Evolutionary conservation across 148 eudicot genomes (phyloP).

Genomic region (Vaccinium corymbosum): DNA sequence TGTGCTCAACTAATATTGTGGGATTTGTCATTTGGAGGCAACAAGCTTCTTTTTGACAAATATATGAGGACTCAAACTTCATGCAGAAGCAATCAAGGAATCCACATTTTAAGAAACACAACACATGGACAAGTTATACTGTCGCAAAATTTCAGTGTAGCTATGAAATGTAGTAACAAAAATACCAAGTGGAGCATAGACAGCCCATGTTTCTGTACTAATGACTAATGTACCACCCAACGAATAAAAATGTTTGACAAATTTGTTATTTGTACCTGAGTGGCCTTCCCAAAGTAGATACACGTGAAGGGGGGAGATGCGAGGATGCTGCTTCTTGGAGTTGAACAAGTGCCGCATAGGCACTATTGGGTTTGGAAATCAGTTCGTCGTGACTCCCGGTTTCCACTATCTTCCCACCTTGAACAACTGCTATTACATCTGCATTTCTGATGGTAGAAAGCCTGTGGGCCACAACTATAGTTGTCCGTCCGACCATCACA

Average conservation of each 20-base stretch:
- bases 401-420: conserved; percentile 74
- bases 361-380: conserved; percentile 65
- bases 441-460: conserved; percentile 92
- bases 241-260: not conserved
- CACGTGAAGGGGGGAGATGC: conserved; percentile 45
- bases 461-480: conserved; percentile 88
- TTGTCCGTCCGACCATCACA: conserved; percentile 96
- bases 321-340: conserved; percentile 72
- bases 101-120: not conserved
- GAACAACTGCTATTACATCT: conserved; percentile 84
- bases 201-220: not conserved
- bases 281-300: conserved; percentile 41
- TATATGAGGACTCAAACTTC: not conserved
- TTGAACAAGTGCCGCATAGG: conserved; percentile 73
- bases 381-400: conserved; percentile 93
- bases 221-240: not conserved
- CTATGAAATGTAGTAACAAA: not conserved
- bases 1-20: too few species aligned
- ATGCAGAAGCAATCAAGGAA: not conserved
- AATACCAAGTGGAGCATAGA: not conserved
- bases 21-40: not conserved
- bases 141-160: not conserved
- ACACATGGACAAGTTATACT: not conserved
- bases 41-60: not conserved
- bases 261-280: conserved; percentile 40